Base-by-base conservation (phyloP, 148 eudicot species). In the Vaccinium darrowii region DNA sequence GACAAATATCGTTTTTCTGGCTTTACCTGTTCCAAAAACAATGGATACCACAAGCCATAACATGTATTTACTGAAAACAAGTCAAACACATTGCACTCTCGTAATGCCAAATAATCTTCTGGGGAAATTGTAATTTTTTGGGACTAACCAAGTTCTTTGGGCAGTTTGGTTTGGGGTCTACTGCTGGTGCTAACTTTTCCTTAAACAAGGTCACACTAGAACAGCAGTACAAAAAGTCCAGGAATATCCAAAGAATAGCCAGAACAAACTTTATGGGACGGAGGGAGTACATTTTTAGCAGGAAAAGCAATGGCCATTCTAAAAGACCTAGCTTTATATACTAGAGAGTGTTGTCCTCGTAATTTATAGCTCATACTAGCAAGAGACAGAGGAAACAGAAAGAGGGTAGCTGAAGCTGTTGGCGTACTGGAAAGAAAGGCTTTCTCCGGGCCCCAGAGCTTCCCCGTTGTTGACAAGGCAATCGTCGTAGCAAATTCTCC, bases 381-480 rank as follows among this genome's bases (percentile, higher is more conserved):
- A 91, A 60, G 72, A 75, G 33, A 92, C 82, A 30, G 92, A 90
- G 25, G 92, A 91, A 5, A 92, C 94, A 3, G 91, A 63, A 12
- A 93, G 89, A 84, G 93, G 94, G 86, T 92, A 94, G 11, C 57
- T 18, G 15, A 56, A 89, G 69, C 85, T 84, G 74, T 92, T 88
- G 60, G 97, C 92, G 72, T 94, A 94, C 71, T 84, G 83, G 74
- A 94, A 94, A 21, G 90, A 76, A 3, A 94, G 36, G 54, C 82
- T 78, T 67, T 91, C 82, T 5, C 92, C 95, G 0, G 92, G 87
- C 52, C 30, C 52, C 14, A 94, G 54, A 7, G 92, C 87, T n/a
- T 82, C 74, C 0, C 95, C 97, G 11, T 89, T 85, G 39, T 94
- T 94, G 82, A 94, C 97, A 36, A 94, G 91, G 86, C 97, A 94